A percentile compares a stretch with the other conserved stretches of the same genome.
Conservation (phyloP, 2,329 filamentous ascomycete genomes). For the Bipolaris cookei region DNA sequence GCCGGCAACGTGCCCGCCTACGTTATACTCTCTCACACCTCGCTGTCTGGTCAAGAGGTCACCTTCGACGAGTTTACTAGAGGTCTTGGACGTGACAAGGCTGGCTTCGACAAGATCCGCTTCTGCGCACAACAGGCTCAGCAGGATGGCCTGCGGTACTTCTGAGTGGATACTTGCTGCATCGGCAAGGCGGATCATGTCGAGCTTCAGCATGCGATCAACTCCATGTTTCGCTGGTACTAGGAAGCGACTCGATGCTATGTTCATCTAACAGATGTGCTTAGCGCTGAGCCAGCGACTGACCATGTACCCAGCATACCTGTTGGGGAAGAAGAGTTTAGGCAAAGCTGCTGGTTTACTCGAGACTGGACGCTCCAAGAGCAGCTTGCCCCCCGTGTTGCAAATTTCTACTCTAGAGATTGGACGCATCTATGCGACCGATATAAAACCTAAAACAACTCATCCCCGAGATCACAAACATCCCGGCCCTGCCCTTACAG, state of each 20-base stretch:
- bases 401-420: conserved; percentile 6
- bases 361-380: conserved; percentile 14
- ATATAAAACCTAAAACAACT: not conserved
- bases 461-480: not conserved
- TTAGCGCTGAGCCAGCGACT: not conserved
- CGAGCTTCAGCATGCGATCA: conserved; percentile 8
- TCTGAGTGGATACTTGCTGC: conserved; percentile 13
- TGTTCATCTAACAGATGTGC: conserved; percentile 11
- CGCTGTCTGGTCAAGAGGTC: not conserved
- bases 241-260: conserved; percentile 3
- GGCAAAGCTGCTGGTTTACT: conserved; percentile 5
- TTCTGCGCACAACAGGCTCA: conserved; percentile 1
- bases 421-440: not conserved
- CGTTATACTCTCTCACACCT: not conserved
- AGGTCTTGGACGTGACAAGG: not conserved
- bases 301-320: not conserved
- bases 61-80: not conserved
- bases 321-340: not conserved
- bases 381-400: not conserved
- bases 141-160: conserved; percentile 1
- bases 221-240: conserved; percentile 12
- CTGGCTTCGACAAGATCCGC: not conserved
- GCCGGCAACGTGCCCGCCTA: not conserved
- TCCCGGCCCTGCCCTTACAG: not conserved
- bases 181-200: conserved; percentile 3